Base-by-base conservation (phyloP, 176 grass and related monocot species). In the barley (Hordeum vulgare) region DNA sequence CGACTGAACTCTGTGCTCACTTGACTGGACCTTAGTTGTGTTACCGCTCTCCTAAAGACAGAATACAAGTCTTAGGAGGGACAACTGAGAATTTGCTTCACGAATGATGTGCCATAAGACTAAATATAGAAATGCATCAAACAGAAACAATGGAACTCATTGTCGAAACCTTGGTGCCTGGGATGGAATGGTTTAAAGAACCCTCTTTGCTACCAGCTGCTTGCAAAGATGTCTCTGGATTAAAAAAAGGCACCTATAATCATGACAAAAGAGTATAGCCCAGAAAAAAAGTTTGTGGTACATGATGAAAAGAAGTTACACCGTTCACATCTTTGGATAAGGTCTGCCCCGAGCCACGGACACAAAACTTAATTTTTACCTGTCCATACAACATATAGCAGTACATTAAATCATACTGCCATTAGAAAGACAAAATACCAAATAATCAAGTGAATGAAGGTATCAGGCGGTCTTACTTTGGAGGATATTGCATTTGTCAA, bases 241-340 rank as follows among this genome's bases (percentile, higher is more conserved):
- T 71, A 9, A 58, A 56, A 45, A 44, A 37, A 88, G 61, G 20
- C 11, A 79, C 69, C 64, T 41, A 83, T 51, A 58, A 74, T 65
- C 51, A 47, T 9, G 37, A 28, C 14, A 71, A 6, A 28, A 53
- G 36, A 81, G 53, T 68, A 70, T 69, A 71, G 12, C 21, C 23
- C 21, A 41, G 42, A 80, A 71, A 73, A 80, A 71, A 73, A 61
- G 70, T 24, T 61, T 49, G 49, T 64, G 27, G 7, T 26, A 8
- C n/a, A 81, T 59, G 33, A 74, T 51, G 51, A 37, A 27, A 39
- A 66, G 13, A 83, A 74, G 64, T 37, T 66, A 41, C 47, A 10
- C 3, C 20, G 79, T 86, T 86, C 88, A 90, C 40, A 97, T 91
- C 91, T 97, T 92, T 90, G 72, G 74, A 76, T 29, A 67, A 83